phyloP scores from a whole-genome alignment of 2,329 filamentous ascomycete species.

The Paecilomyces dactylethromorphus region DNA sequence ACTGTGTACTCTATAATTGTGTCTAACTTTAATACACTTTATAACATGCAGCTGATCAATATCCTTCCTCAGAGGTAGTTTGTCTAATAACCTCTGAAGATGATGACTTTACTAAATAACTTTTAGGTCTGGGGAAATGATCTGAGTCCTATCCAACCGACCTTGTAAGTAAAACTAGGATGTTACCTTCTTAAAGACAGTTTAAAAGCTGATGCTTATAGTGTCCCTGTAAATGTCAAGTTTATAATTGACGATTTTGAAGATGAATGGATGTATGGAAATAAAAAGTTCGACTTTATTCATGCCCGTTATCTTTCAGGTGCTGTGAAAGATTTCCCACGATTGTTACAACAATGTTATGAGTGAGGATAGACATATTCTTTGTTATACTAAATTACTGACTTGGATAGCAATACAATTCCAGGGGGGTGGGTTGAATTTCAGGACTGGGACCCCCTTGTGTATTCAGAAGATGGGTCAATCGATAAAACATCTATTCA shows the following conservation, averaged over 20 bases:
- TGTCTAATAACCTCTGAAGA: background rate
- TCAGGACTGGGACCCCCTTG: constrained; percentile 23
- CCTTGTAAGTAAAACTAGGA: background rate
- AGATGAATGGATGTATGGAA: constrained; percentile 50
- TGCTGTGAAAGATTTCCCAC: constrained; percentile 52
- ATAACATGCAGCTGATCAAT: background rate
- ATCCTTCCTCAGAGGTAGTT: background rate
- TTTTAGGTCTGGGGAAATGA: constrained; percentile 7
- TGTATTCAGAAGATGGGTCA: constrained; percentile 17
- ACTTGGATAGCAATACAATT: no score
- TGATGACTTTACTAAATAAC: background rate
- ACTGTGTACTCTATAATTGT: background rate
- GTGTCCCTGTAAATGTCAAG: constrained; percentile 48
- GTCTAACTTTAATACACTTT: background rate
- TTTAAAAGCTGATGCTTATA: background rate
- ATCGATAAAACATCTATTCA: background rate
- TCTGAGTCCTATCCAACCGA: constrained; percentile 7
- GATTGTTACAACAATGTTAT: constrained; percentile 40
- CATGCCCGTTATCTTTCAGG: constrained; percentile 52
- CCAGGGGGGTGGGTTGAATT: constrained; percentile 33
- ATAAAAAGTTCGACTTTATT: constrained; percentile 49
- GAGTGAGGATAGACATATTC: no score
- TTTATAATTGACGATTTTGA: no score
- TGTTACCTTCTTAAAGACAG: background rate
- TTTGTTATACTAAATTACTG: no score